Evolutionary conservation across 1,284 basidiomycete genomes (phyloP).

Genomic region (Ustilago cynodontis): DNA sequence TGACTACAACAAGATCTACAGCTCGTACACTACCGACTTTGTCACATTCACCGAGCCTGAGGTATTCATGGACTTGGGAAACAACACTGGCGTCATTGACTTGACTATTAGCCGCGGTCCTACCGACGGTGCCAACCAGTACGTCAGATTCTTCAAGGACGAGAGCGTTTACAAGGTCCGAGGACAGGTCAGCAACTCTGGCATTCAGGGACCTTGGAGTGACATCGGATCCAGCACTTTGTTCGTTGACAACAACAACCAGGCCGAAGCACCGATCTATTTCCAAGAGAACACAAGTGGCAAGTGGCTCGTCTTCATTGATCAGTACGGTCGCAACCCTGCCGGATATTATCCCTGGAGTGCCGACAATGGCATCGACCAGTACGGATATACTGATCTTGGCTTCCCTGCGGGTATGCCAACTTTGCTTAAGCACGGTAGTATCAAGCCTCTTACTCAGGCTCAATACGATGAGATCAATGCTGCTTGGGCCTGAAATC

Average conservation of each 20-base stretch:
- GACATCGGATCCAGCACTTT: constrained; percentile 19
- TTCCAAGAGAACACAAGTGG: constrained; percentile 22
- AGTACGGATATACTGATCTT: constrained; percentile 33
- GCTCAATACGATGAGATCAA: constrained; percentile 44
- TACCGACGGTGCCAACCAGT: constrained; percentile 16
- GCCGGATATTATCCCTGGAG: constrained; percentile 31
- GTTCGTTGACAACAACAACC: constrained; percentile 33
- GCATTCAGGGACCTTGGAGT: constrained; percentile 23
- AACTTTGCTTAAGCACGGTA: constrained; percentile 38
- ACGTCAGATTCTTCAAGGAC: constrained; percentile 42
- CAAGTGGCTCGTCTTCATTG: constrained; percentile 30
- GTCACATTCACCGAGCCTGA: constrained; percentile 23
- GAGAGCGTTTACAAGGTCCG: constrained; percentile 27
- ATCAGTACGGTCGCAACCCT: constrained; percentile 35
- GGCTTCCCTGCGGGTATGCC: constrained; percentile 43
- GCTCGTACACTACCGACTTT: constrained; percentile 34
- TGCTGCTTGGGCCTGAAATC: constrained; percentile 13
- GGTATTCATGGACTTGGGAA: constrained; percentile 30
- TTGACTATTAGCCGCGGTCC: constrained; percentile 23
- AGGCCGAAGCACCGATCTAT: constrained; percentile 30
- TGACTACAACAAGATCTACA: constrained; percentile 37
- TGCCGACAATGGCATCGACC: constrained; percentile 26
- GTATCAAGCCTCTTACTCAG: constrained; percentile 44
- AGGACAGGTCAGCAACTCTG: constrained; percentile 30
- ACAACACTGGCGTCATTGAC: constrained; percentile 25